A percentile compares a stretch with the other conserved stretches of the same genome.
phyloP scores from a whole-genome alignment of 1,284 basidiomycete genomes.

The Papiliotrema terrestris region DNA sequence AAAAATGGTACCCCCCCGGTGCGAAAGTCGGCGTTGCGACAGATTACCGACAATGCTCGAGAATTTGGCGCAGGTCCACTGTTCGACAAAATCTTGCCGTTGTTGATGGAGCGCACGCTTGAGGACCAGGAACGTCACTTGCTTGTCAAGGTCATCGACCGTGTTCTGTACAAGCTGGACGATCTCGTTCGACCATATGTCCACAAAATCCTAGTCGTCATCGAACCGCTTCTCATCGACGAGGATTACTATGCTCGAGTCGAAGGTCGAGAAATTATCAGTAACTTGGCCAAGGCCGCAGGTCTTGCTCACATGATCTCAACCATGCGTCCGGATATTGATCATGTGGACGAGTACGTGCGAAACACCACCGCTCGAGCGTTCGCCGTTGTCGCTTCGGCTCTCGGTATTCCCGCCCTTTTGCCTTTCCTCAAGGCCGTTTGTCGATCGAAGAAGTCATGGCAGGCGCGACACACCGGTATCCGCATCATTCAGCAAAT shows the following conservation, averaged over 20 bases:
- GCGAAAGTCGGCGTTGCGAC: slow-evolving; percentile 92
- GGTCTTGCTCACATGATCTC: slow-evolving; percentile 99
- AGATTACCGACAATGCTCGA: slow-evolving; percentile 99
- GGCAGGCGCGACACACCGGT: slow-evolving; percentile 98
- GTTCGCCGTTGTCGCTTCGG: slow-evolving; percentile 98
- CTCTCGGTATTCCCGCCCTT: slow-evolving; percentile 93
- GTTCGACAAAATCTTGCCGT: slow-evolving; percentile 97
- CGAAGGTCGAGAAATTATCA: slow-evolving; percentile 98
- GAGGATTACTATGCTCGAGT: slow-evolving; percentile 99
- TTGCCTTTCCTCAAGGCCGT: slow-evolving; percentile 98
- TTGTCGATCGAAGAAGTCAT: slow-evolving; percentile 97
- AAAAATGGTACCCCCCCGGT: slow-evolving; percentile 99
- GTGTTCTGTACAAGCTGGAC: slow-evolving; percentile 97
- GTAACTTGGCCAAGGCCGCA: slow-evolving; percentile 96
- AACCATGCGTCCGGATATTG: slow-evolving; percentile 99
- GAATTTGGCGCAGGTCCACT: slow-evolving; percentile 98
- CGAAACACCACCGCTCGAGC: slow-evolving; percentile 98
- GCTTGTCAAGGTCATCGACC: slow-evolving; percentile 98
- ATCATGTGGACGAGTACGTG: slow-evolving; percentile 99
- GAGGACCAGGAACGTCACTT: slow-evolving; percentile 99
- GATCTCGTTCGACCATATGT: slow-evolving; percentile 98
- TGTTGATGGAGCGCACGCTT: slow-evolving; percentile 97
- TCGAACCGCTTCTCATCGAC: slow-evolving; percentile 97
- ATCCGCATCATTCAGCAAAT: slow-evolving; percentile 99
- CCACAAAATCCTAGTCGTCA: slow-evolving; percentile 99